Percentiles rank a stretch among this genome's conserved stretches.
These are phyloP conservation scores for Prunus mongolica DNA, from an alignment of 306 rosid genomes.

Conservation along the genomic window DNA sequence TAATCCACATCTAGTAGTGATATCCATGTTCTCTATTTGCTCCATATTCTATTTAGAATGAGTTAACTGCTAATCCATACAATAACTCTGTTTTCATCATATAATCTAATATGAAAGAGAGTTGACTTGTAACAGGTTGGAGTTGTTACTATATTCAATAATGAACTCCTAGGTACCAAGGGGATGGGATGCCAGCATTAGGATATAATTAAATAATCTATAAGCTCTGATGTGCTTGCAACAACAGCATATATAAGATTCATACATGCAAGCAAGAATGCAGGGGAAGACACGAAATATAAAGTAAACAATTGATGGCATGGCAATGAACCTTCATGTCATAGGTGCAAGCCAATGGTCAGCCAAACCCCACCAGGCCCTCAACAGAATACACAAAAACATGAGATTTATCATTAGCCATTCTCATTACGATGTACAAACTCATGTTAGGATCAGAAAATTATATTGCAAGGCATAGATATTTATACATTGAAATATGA, in stretches of 20 bases:
- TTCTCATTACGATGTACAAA: slow-evolving; percentile 18
- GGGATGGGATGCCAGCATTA: background rate
- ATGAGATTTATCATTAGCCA: slow-evolving; percentile 1
- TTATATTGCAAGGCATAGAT: slow-evolving; percentile 24
- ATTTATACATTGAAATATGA: slow-evolving; percentile 21
- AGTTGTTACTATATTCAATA: background rate
- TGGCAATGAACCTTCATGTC: slow-evolving; percentile 8
- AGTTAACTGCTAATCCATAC: background rate
- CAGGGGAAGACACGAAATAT: background rate
- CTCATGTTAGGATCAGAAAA: slow-evolving; percentile 8
- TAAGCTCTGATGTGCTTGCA: slow-evolving; percentile 37
- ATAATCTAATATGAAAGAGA: background rate
- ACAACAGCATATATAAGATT: slow-evolving; percentile 14
- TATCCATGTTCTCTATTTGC: slow-evolving; percentile 28
- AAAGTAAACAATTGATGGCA: slow-evolving; percentile 7
- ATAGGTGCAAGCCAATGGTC: background rate
- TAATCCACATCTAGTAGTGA: slow-evolving; percentile 33
- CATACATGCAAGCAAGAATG: background rate
- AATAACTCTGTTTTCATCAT: background rate
- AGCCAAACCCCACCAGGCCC: background rate
- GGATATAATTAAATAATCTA: background rate
- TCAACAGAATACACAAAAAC: background rate
- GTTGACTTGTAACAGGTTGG: slow-evolving; percentile 24
- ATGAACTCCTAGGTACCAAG: background rate
- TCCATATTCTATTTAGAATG: background rate